Evolutionary conservation across 805 yeast species (phyloP).

Genomic region (Diddensiella caesifluorescens): DNA sequence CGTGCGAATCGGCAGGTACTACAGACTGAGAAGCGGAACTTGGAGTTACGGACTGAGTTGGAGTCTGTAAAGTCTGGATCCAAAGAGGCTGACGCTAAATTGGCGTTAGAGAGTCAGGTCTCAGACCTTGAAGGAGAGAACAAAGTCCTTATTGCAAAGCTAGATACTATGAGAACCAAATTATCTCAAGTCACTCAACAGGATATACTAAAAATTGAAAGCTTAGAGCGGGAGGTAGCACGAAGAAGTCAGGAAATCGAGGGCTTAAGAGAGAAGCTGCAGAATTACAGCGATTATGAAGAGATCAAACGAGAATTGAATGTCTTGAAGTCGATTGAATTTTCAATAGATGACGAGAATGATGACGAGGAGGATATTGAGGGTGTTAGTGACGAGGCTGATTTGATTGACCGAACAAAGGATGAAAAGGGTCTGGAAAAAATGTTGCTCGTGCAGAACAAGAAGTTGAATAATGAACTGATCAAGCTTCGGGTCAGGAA

Average conservation of each 20-base stretch:
- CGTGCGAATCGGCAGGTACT: constrained; percentile 58
- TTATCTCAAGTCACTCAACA: constrained; percentile 24
- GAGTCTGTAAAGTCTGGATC: constrained; percentile 40
- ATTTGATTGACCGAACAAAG: too few relatives aligned
- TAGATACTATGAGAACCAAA: constrained; percentile 42
- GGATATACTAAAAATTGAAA: constrained; percentile 34
- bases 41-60: constrained; percentile 62
- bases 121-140: constrained; percentile 46
- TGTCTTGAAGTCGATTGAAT: constrained; percentile 67
- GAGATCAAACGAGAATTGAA: constrained; percentile 72
- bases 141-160: constrained; percentile 51
- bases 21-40: constrained; percentile 74
- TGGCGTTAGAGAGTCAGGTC: constrained; percentile 17
- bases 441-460: constrained; percentile 64
- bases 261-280: constrained; percentile 45
- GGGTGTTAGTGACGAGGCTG: constrained; percentile 8
- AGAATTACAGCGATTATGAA: constrained; percentile 63
- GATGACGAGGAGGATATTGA: constrained; percentile 31
- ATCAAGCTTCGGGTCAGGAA: constrained; percentile 60
- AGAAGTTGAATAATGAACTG: constrained; percentile 63
- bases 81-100: constrained; percentile 35
- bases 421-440: constrained; percentile 41
- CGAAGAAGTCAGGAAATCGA: constrained; percentile 48
- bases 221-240: constrained; percentile 41
- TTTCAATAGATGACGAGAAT: constrained; percentile 39